These are phyloP conservation scores for Syzygium oleosum DNA, from an alignment of 345 rosid genomes.

Conservation along the genomic window DNA sequence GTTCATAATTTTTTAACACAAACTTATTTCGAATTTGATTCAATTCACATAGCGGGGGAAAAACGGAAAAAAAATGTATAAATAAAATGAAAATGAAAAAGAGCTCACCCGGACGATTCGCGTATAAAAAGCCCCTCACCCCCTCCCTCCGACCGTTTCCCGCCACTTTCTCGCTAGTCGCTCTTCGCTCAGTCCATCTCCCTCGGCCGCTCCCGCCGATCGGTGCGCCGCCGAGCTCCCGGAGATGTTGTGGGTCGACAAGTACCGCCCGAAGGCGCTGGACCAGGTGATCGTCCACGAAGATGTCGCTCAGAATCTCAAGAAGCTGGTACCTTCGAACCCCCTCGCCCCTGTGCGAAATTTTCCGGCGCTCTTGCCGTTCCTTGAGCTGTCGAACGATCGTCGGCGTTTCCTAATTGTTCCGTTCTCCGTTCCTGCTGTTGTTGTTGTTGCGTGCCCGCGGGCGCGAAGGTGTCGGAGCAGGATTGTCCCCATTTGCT, in stretches of 20 bases:
- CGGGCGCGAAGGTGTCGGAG: conserved; percentile 49
- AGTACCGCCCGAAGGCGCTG: conserved; percentile 91
- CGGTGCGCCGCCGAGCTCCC: background rate
- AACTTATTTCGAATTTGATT: too few species aligned
- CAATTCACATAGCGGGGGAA: background rate
- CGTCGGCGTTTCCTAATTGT: background rate
- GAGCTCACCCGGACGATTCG: background rate
- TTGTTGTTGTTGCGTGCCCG: background rate
- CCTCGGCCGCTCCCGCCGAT: background rate
- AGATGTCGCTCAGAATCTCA: conserved; percentile 77
- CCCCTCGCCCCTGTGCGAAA: background rate
- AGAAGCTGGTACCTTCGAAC: conserved; percentile 54
- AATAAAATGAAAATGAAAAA: background rate
- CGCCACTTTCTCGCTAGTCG: background rate
- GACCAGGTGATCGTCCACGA: conserved; percentile 73
- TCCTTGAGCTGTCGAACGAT: background rate
- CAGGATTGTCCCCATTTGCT: conserved; percentile 98
- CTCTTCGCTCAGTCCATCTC: conserved; percentile 13
- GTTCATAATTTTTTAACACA: too few species aligned
- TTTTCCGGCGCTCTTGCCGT: background rate
- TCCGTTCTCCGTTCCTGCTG: background rate
- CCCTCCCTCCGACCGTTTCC: background rate
- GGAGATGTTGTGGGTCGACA: conserved; percentile 97
- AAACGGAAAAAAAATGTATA: background rate
- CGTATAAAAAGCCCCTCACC: background rate